A percentile compares a stretch with the other conserved stretches of the same genome.
Conservation (phyloP, 1,284 basidiomycete species). For the Ustilago sp. region DNA sequence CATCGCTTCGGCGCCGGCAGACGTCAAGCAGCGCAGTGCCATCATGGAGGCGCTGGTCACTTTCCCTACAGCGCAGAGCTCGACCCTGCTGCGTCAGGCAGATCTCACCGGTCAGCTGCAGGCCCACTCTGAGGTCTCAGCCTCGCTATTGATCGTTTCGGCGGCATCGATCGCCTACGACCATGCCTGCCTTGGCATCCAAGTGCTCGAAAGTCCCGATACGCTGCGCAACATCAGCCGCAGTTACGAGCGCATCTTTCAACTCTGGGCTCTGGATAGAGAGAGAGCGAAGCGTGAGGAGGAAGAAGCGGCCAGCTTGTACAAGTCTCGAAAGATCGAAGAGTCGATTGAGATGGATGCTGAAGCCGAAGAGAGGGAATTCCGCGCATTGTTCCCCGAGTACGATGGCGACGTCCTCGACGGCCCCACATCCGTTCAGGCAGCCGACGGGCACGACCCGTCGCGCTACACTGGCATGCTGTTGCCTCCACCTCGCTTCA, state of each 20-base stretch:
- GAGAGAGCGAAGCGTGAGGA: slow-evolving; percentile 78
- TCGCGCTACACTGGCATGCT: slow-evolving; percentile 24
- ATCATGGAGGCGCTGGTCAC: slow-evolving; percentile 60
- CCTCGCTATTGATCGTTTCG: slow-evolving; percentile 48
- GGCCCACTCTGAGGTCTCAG: slow-evolving; percentile 55
- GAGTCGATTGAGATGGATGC: slow-evolving; percentile 78
- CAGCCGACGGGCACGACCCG: slow-evolving; percentile 14
- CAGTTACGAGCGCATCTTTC: slow-evolving; percentile 79
- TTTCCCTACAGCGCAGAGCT: slow-evolving; percentile 61
- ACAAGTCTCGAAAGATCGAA: slow-evolving; percentile 78
- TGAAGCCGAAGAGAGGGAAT: slow-evolving; percentile 80
- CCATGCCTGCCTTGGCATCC: slow-evolving; percentile 22
- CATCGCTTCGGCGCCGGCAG: slow-evolving; percentile 30
- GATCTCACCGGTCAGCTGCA: slow-evolving; percentile 60
- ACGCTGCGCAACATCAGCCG: slow-evolving; percentile 44
- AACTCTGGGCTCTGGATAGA: slow-evolving; percentile 85
- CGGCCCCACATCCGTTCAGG: slow-evolving; percentile 4
- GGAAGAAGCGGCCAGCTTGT: slow-evolving; percentile 80
- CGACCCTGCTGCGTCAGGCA: slow-evolving; percentile 46
- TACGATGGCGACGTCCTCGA: slow-evolving; percentile 77
- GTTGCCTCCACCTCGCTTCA: slow-evolving; percentile 30
- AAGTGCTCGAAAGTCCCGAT: slow-evolving; percentile 25
- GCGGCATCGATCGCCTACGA: slow-evolving; percentile 39
- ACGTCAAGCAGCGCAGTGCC: slow-evolving; percentile 33
- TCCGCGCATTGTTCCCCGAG: slow-evolving; percentile 83